Evolutionary conservation across 176 grass and related monocot genomes (phyloP).

Genomic region (Bothriochloa decipiens): DNA sequence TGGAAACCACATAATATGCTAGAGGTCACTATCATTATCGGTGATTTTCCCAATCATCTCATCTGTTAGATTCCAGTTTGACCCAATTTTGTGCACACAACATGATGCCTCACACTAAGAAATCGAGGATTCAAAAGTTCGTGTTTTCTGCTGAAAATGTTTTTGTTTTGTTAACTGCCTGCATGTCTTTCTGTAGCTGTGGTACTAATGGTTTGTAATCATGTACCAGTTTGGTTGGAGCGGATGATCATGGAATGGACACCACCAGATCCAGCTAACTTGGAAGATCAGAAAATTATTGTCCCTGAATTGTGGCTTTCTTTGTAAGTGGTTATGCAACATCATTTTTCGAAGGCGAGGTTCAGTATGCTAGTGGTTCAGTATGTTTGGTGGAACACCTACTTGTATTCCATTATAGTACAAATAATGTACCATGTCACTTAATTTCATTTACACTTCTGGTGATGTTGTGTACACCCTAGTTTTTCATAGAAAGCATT

Average conservation of each 20-base stretch:
- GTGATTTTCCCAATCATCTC: background rate
- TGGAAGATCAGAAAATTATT: conserved; percentile 26
- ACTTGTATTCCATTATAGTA: conserved; percentile 19
- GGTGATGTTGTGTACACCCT: background rate
- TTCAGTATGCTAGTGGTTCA: background rate
- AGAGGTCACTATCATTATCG: background rate
- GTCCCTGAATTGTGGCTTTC: background rate
- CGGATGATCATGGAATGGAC: conserved; percentile 25
- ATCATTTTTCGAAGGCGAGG: conserved; percentile 1
- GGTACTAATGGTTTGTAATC: conserved; percentile 37
- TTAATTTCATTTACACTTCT: conserved; percentile 15
- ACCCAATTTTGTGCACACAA: background rate
- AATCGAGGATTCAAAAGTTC: background rate
- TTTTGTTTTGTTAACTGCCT: background rate
- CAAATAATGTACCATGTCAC: conserved; percentile 43
- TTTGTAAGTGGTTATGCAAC: conserved; percentile 18
- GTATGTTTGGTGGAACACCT: conserved; percentile 28
- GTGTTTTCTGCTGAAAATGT: background rate
- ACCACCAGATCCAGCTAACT: background rate
- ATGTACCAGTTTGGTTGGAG: conserved; percentile 15
- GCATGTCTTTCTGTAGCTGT: background rate
- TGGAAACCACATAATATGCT: background rate
- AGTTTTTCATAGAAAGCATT: conserved; percentile 1
- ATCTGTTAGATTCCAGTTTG: background rate
- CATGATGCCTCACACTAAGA: background rate